phyloP scores from a whole-genome alignment of 495 filamentous ascomycete species.

The Tuber borchii region DNA sequence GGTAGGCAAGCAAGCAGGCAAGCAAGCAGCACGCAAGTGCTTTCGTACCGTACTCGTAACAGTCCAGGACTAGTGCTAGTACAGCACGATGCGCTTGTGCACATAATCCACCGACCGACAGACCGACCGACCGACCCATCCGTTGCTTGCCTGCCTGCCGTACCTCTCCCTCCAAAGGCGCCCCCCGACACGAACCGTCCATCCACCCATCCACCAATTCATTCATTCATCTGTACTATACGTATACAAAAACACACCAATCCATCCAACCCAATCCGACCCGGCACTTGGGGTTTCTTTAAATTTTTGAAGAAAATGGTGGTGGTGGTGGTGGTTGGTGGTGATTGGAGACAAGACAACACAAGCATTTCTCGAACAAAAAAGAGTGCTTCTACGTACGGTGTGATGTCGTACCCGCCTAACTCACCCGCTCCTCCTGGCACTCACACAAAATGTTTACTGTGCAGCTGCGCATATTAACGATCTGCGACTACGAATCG shows the following conservation, averaged over 20 bases:
- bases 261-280: neutral
- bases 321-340: neutral
- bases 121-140: too few relatives aligned
- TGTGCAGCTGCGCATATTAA: neutral
- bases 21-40: neutral
- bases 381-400: neutral
- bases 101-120: neutral
- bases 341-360: neutral
- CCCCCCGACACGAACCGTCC: neutral
- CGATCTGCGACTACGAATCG: neutral
- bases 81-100: neutral
- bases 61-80: neutral
- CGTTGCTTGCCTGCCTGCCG: too few relatives aligned
- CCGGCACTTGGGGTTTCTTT: neutral
- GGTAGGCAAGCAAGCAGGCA: neutral
- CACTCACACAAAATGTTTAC: neutral
- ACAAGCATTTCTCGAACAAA: constrained; percentile 3
- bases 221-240: neutral
- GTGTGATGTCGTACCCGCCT: neutral
- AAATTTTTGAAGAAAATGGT: neutral
- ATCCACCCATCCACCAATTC: neutral
- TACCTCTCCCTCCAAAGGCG: too few relatives aligned
- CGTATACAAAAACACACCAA: neutral
- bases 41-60: too few relatives aligned
- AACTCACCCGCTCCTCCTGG: neutral